These are phyloP conservation scores for Saccharomycopsis sp. DNA, from an alignment of 805 yeast species.

Conservation along the genomic window DNA sequence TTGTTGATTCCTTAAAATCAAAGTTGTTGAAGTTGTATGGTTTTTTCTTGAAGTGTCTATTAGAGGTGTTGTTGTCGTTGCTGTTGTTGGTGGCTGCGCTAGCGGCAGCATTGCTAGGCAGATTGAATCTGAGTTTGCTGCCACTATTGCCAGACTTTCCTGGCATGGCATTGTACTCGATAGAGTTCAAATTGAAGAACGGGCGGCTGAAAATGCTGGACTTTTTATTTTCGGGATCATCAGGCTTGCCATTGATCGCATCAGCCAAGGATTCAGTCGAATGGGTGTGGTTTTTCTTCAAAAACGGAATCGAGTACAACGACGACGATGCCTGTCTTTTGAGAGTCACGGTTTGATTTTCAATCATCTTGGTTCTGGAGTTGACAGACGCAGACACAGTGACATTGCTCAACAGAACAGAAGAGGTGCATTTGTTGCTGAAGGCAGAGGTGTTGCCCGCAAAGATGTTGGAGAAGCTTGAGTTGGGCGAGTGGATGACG, in stretches of 20 bases:
- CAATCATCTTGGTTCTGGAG: slow-evolving; percentile 20
- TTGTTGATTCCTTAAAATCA: slow-evolving; percentile 2
- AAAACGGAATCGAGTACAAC: slow-evolving; percentile 4
- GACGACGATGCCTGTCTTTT: slow-evolving; percentile 18
- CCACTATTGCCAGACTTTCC: neutral
- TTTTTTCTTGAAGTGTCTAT: slow-evolving; percentile 1
- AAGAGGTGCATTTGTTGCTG: slow-evolving; percentile 10
- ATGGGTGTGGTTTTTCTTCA: slow-evolving; percentile 6
- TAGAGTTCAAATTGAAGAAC: slow-evolving; percentile 4
- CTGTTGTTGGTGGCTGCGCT: neutral
- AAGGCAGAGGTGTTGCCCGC: neutral
- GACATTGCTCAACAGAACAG: slow-evolving; percentile 19
- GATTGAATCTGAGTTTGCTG: neutral
- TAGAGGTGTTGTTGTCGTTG: neutral
- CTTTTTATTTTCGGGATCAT: neutral
- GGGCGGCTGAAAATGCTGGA: neutral
- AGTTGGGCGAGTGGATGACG: neutral
- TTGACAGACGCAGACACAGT: slow-evolving; percentile 21
- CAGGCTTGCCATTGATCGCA: neutral
- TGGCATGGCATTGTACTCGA: slow-evolving; percentile 5
- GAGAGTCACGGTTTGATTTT: slow-evolving; percentile 20
- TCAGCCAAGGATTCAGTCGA: neutral
- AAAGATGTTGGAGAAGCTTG: neutral
- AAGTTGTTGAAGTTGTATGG: slow-evolving; percentile 1
- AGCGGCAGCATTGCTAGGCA: neutral